phyloP scores from a whole-genome alignment of 2,329 filamentous ascomycete genomes.

The Clonostachys chloroleuca region DNA sequence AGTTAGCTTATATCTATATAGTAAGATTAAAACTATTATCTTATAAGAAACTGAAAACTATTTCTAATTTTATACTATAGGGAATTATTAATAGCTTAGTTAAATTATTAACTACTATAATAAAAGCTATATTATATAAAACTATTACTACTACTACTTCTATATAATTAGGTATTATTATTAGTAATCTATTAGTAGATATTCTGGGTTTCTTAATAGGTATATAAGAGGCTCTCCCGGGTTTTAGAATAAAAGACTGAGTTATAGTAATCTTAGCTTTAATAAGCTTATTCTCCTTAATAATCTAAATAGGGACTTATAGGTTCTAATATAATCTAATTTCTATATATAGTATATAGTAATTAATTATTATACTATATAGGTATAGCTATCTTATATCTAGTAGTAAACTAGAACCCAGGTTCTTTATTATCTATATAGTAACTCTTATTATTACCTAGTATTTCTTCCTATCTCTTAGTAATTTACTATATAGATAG shows the following conservation, averaged over 20 bases:
- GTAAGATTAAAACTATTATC: background rate
- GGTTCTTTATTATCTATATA: too few species aligned
- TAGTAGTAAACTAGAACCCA: background rate
- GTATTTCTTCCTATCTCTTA: background rate
- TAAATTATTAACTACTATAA: background rate
- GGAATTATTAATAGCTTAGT: background rate
- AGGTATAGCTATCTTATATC: background rate
- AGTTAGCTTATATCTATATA: background rate
- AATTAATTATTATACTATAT: background rate
- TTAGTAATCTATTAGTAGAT: background rate
- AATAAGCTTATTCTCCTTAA: too few species aligned
- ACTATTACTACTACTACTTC: background rate
- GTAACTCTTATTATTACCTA: background rate
- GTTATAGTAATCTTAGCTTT: background rate
- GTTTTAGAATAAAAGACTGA: background rate
- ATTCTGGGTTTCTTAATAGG: background rate
- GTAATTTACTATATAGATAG: background rate
- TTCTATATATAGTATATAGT: too few species aligned
- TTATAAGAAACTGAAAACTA: background rate
- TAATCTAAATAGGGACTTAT: background rate
- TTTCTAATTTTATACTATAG: background rate
- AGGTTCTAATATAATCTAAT: too few species aligned
- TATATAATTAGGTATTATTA: background rate
- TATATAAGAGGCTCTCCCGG: background rate
- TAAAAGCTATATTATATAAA: conserved; percentile 1